These are phyloP conservation scores for Cucumis cinereus DNA, from an alignment of 306 rosid genomes.

Conservation along the genomic window DNA sequence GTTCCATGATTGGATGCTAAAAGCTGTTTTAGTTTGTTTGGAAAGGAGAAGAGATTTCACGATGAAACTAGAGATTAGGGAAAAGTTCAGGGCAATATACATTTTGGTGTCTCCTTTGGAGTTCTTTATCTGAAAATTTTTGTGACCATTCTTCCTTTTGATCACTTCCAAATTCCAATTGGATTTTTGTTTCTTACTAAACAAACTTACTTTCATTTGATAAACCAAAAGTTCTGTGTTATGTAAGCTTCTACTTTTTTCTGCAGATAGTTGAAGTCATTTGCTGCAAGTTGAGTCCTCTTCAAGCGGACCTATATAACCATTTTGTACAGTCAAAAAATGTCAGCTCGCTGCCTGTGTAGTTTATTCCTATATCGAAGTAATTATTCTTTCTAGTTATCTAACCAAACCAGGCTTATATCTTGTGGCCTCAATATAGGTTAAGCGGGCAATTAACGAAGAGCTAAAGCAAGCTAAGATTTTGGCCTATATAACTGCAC, in stretches of 20 bases:
- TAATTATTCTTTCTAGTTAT: background rate
- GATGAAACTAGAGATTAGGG: background rate
- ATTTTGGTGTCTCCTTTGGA: background rate
- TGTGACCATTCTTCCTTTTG: background rate
- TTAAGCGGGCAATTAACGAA: constrained; percentile 68
- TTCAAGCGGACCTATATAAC: constrained; percentile 76
- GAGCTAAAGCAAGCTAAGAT: constrained; percentile 75
- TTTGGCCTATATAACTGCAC: constrained; percentile 89
- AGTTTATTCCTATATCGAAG: background rate
- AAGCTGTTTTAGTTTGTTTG: background rate
- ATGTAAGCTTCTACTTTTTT: background rate
- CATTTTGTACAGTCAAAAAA: constrained; percentile 88
- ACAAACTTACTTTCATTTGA: background rate
- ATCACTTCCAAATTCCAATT: background rate
- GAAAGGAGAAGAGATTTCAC: background rate
- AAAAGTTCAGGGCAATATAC: background rate
- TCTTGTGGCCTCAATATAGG: constrained; percentile 29
- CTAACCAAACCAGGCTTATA: constrained; percentile 14
- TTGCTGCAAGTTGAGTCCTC: constrained; percentile 93
- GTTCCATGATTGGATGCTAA: background rate
- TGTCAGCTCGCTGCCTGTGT: constrained; percentile 33
- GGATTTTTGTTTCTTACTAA: background rate
- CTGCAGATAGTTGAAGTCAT: constrained; percentile 89
- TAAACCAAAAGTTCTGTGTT: background rate
- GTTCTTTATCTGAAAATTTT: background rate